Percentiles rank a stretch among this genome's conserved stretches.
Conservation (phyloP, 805 yeast genomes). For the Candida fluviatilis region DNA sequence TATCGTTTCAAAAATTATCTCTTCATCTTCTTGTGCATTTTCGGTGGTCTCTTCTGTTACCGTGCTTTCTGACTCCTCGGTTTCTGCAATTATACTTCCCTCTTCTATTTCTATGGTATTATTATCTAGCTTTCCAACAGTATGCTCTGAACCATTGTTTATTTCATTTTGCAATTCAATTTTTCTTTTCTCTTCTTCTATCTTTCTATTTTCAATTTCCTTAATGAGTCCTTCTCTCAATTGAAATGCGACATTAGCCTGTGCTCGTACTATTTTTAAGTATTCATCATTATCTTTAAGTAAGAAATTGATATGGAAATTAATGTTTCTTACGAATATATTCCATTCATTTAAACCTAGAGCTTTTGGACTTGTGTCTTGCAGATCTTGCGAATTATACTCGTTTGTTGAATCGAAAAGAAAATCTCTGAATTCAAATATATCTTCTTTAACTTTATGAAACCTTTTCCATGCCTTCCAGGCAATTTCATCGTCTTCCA, state of each 20-base stretch:
- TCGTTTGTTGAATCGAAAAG: conserved; percentile 30
- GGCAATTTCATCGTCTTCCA: conserved; percentile 15
- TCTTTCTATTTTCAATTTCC: conserved; percentile 10
- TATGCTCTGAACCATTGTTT: background rate
- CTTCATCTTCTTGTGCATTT: background rate
- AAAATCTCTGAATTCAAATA: conserved; percentile 53
- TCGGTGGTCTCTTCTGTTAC: background rate
- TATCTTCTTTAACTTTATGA: conserved; percentile 49
- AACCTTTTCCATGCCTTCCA: conserved; percentile 62
- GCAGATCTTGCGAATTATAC: conserved; percentile 15
- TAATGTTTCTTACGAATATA: conserved; percentile 34
- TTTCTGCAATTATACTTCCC: conserved; percentile 2
- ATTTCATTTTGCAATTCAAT: background rate
- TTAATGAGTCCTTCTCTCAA: conserved; percentile 25
- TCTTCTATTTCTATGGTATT: conserved; percentile 10
- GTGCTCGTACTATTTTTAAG: conserved; percentile 38
- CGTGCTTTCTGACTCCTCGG: conserved; percentile 1
- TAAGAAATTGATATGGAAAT: conserved; percentile 45
- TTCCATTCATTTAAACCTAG: conserved; percentile 36
- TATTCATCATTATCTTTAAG: conserved; percentile 60
- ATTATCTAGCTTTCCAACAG: background rate
- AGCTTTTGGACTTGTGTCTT: conserved; percentile 50
- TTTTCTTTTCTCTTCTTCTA: conserved; percentile 47
- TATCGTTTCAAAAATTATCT: too few species aligned
- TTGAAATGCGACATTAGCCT: conserved; percentile 42